Evolutionary conservation across 2,329 filamentous ascomycete genomes (phyloP), one percentile per base, ranked within the genome.

Genomic region (Colletotrichum salicis): DNA sequence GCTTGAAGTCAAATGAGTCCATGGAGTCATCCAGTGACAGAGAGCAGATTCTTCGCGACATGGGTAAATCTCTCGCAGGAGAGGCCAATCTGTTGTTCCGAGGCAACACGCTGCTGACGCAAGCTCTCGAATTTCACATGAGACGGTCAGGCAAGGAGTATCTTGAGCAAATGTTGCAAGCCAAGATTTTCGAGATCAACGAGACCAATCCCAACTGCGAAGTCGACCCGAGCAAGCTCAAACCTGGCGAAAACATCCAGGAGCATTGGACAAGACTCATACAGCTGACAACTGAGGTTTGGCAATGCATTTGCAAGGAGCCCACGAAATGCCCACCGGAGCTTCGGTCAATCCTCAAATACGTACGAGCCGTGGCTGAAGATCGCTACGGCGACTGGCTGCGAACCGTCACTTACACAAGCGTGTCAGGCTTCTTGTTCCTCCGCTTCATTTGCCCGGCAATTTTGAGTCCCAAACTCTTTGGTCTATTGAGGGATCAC

Each of bases 11-110:
- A 1, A 92, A 90, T 75, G 93, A 94, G 65, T 93, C 91, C 1
- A 84, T 87, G 55, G 88, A 91, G 51, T 89, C 82, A 3, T 80
- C 79, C 19, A 89, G 86, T 73, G 93, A 94, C 71, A 88, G 93
- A 51, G 92, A 94, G 78, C 85, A 91, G 59, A 86, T 93, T 31
- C 91, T 95, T 27, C 88, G 93, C 56, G 93, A 96, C 77, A 90
- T 95, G 87, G 90, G 92, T 77, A 94, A 92, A 79, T 93, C 92
- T 10, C 87, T 95, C 4, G 92, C 94, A 31, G 90, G 94, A 56
- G 96, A 99, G 80, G 96, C 96, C 5, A 99, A 98, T 76, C 86
- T 99, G 1, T 89, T 99, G 4, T 99, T 99, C 82, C 90, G 96
- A 41, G 96, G 96, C 72, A 99, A 99, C 78, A 97, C 96, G 0